phyloP scores from a whole-genome alignment of 1,139 yeast genomes.

The Nakaseomyces uthaithaninus region DNA sequence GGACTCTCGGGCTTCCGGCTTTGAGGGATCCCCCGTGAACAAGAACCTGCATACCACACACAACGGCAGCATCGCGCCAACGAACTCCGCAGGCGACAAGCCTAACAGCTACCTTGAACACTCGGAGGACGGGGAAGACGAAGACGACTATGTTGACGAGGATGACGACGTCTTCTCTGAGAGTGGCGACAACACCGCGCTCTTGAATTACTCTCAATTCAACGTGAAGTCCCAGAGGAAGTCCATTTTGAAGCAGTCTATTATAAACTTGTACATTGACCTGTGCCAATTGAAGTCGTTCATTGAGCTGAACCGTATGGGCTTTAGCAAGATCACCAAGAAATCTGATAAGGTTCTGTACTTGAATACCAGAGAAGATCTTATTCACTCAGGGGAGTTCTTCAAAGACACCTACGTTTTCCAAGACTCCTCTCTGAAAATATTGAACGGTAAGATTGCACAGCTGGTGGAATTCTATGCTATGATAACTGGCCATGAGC shows the following conservation, averaged over 20 bases:
- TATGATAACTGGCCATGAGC: constrained; percentile 30
- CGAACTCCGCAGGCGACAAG: background rate
- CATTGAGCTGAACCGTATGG: constrained; percentile 59
- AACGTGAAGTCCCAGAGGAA: constrained; percentile 35
- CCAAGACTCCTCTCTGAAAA: constrained; percentile 36
- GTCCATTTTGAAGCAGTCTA: constrained; percentile 48
- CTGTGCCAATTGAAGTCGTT: constrained; percentile 58
- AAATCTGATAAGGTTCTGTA: constrained; percentile 60
- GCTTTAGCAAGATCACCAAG: constrained; percentile 59
- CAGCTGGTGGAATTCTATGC: constrained; percentile 43
- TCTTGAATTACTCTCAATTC: constrained; percentile 33
- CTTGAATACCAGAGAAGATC: constrained; percentile 40
- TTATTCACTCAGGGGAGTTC: constrained; percentile 38
- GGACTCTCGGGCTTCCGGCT: constrained; percentile 1
- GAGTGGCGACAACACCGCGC: constrained; percentile 33
- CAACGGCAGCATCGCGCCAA: background rate
- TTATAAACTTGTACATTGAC: constrained; percentile 50
- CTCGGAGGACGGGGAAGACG: constrained; percentile 26
- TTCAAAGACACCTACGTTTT: constrained; percentile 43
- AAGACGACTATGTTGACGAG: constrained; percentile 27
- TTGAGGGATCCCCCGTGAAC: background rate
- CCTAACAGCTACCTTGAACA: background rate
- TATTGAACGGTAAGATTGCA: constrained; percentile 42
- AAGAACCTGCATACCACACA: background rate
- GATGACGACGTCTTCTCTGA: constrained; percentile 31